Evolutionary conservation across 768 basidiomycete species (phyloP), one percentile per base, ranked within the genome.

Genomic region (Clavaria fumosa): DNA sequence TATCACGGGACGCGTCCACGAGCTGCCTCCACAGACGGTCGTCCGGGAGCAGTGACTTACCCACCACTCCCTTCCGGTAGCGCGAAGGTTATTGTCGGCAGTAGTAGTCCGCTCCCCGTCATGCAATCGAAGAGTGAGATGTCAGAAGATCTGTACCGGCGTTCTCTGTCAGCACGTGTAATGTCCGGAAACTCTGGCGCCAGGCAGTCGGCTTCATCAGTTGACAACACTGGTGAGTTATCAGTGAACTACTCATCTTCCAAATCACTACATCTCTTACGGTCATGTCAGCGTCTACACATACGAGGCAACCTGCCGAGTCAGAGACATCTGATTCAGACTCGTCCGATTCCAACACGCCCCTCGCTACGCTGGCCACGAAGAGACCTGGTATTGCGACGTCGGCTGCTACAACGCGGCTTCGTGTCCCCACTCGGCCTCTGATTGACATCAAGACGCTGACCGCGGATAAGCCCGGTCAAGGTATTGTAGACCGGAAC

Each of bases 401-500:
- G 36, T 23, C 34, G 4, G 12, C 10, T 3, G 39, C 3, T 5
- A 21, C 30, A 3, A 32, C 14, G 32, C 36, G 20, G 39, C 20
- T 5, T 34, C 10, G 5, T 9, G 9, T 9, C 9, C 26, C 26
- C 9, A 44, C 46, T 1, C 69, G 69, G 40, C 70, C 70, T 4
- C 57, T 72, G 7, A 69, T 72, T 32, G 67, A 72, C 43, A 70
- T 72, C 38, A 60, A 57, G 26, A 56, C 61, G 44, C 53, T 72
- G 4, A 64, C 61, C 0, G 39, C 38, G 6, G 43, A 37, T 39
- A 43, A 47, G 31, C 41, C 47, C 18, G 38, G 31, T 32, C 21
- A 38, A 34, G 37, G 26, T 28, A 23, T 38, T 32, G 33, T 22
- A 31, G 43, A 17, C 40, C 31, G 14, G 14, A 17, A 14, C 31